These are phyloP conservation scores for Mitragyna speciosa DNA, from an alignment of 257 asterid genomes.

Conservation along the genomic window DNA sequence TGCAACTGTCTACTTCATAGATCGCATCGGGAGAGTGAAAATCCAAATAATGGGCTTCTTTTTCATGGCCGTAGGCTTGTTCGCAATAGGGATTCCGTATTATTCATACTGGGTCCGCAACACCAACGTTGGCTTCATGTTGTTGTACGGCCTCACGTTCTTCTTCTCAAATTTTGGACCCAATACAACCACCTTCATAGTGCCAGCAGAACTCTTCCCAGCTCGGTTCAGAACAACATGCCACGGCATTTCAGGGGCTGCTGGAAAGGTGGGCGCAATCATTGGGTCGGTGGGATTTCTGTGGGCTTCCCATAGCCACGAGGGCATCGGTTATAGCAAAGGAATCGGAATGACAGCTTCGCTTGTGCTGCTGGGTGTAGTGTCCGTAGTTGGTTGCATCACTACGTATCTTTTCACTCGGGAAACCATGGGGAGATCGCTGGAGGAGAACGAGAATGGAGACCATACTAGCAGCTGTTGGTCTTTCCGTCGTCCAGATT, in stretches of 20 bases:
- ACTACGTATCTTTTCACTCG: slow-evolving; percentile 37
- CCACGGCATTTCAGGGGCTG: slow-evolving; percentile 52
- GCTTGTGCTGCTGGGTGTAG: slow-evolving; percentile 43
- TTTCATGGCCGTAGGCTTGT: slow-evolving; percentile 40
- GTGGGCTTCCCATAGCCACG: too few relatives aligned
- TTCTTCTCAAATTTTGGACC: slow-evolving; percentile 66
- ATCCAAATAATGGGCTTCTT: slow-evolving; percentile 57
- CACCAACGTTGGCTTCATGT: slow-evolving; percentile 37
- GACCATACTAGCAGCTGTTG: slow-evolving; percentile 19
- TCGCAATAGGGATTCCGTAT: slow-evolving; percentile 49
- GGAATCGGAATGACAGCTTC: slow-evolving; percentile 34
- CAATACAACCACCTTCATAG: slow-evolving; percentile 53
- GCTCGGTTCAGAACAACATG: slow-evolving; percentile 58
- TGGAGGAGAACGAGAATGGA: slow-evolving; percentile 51
- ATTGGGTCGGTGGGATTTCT: slow-evolving; percentile 43
- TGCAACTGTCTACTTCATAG: slow-evolving; percentile 51
- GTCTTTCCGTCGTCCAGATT: not conserved
- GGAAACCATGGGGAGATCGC: slow-evolving; percentile 55
- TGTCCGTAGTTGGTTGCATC: slow-evolving; percentile 36
- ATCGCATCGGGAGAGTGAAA: slow-evolving; percentile 49
- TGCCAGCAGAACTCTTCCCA: slow-evolving; percentile 63
- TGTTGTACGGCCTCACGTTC: slow-evolving; percentile 44
- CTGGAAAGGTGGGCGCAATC: slow-evolving; percentile 48
- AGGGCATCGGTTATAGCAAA: too few relatives aligned
- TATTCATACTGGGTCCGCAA: slow-evolving; percentile 22